phyloP scores from a whole-genome alignment of 768 basidiomycete genomes.

The Cantharellus cinnabarinus region DNA sequence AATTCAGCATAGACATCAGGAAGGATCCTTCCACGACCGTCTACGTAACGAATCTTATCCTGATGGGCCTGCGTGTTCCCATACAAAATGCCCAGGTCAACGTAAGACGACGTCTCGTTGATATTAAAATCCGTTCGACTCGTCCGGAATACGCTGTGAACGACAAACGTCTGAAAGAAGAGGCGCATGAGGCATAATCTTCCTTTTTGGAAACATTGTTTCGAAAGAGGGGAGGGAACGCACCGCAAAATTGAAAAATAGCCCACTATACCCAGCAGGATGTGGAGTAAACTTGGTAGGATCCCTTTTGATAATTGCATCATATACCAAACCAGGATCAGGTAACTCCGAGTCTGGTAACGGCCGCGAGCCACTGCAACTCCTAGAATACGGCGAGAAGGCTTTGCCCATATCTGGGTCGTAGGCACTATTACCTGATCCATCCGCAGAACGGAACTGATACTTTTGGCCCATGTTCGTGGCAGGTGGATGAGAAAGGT shows the following conservation, averaged over 20 bases:
- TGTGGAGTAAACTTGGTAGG: conserved; percentile 8
- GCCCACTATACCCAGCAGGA: conserved; percentile 12
- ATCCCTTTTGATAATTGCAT: conserved; percentile 19
- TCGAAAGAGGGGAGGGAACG: background rate
- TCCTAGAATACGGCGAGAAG: conserved; percentile 39
- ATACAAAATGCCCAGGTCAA: conserved; percentile 8
- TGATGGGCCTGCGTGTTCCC: conserved; percentile 30
- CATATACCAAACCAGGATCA: conserved; percentile 24
- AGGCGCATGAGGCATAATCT: background rate
- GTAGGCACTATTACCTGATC: conserved; percentile 36
- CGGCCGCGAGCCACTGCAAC: conserved; percentile 26
- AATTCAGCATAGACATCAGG: conserved; percentile 61
- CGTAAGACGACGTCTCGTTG: conserved; percentile 3
- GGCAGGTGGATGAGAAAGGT: conserved; percentile 58
- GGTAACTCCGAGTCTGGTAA: conserved; percentile 27
- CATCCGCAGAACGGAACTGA: conserved; percentile 38
- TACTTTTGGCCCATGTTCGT: conserved; percentile 46
- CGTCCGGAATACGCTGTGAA: background rate
- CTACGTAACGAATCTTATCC: conserved; percentile 5
- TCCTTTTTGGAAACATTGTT: background rate
- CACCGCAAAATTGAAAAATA: conserved; percentile 11
- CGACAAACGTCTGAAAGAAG: background rate
- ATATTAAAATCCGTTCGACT: background rate
- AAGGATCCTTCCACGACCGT: conserved; percentile 41
- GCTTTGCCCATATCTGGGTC: conserved; percentile 37